Percentiles rank a stretch among this genome's conserved stretches.
Conservation (phyloP, 768 basidiomycete genomes). For the Suillus spraguei region DNA sequence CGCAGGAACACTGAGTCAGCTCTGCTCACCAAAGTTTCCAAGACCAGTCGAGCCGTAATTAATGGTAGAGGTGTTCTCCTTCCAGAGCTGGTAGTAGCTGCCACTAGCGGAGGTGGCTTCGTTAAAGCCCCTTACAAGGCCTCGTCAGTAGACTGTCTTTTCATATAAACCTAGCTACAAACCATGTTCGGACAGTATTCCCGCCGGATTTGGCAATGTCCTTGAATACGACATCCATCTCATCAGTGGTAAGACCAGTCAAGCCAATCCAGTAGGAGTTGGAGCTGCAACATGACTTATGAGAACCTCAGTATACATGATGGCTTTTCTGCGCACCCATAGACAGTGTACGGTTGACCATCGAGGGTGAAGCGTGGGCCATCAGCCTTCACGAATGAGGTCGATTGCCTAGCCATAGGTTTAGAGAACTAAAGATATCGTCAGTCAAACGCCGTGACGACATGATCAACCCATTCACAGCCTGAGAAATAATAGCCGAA, state of each 20-base stretch:
- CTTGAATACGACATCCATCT: constrained; percentile 53
- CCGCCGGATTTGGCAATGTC: constrained; percentile 53
- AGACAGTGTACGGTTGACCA: constrained; percentile 51
- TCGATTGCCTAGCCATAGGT: constrained; percentile 16
- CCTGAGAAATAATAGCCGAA: constrained; percentile 12
- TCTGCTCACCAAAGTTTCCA: constrained; percentile 45
- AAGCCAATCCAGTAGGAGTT: constrained; percentile 66
- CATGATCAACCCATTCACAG: constrained; percentile 9
- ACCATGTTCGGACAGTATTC: constrained; percentile 59
- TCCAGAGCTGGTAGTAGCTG: constrained; percentile 59
- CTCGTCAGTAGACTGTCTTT: not conserved
- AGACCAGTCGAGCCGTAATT: constrained; percentile 59
- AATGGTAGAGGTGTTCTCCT: constrained; percentile 48
- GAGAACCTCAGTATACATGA: not conserved
- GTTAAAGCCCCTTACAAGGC: constrained; percentile 51
- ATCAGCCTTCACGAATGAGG: constrained; percentile 46
- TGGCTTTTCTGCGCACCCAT: constrained; percentile 43
- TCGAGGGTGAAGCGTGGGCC: constrained; percentile 57
- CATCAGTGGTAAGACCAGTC: constrained; percentile 42
- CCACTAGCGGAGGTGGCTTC: constrained; percentile 52
- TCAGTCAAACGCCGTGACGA: not conserved
- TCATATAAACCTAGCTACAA: constrained; percentile 11
- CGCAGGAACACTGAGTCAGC: not conserved
- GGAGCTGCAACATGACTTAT: constrained; percentile 29
- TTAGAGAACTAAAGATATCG: constrained; percentile 12